Evolutionary conservation across 306 rosid species (phyloP).

Genomic region (Cicer pinnatifidum): DNA sequence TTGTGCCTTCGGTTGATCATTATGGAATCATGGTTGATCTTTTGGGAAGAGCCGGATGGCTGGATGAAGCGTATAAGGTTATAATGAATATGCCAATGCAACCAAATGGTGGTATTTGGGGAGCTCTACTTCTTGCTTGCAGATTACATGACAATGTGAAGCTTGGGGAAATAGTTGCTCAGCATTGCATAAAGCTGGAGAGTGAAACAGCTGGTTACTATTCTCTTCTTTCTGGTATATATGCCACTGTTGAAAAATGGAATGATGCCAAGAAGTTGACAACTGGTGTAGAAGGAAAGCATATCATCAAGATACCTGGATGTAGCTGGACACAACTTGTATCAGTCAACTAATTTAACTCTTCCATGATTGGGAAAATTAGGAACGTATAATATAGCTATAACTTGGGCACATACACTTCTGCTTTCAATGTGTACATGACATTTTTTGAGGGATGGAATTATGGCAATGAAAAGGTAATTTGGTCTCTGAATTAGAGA

Average conservation of each 20-base stretch:
- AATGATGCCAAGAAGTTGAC: constrained; percentile 59
- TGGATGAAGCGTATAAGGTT: constrained; percentile 62
- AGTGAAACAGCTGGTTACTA: constrained; percentile 57
- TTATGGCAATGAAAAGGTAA: constrained; percentile 34
- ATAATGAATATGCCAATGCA: constrained; percentile 66
- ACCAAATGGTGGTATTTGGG: constrained; percentile 71
- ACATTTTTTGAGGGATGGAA: not conserved
- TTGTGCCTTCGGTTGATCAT: constrained; percentile 65
- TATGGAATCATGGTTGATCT: constrained; percentile 74
- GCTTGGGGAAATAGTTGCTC: constrained; percentile 66
- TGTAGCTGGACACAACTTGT: constrained; percentile 64
- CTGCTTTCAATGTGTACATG: constrained; percentile 1
- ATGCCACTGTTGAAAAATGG: constrained; percentile 65
- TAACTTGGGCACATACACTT: constrained; percentile 12
- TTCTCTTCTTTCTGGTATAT: constrained; percentile 63
- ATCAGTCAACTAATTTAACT: constrained; percentile 25
- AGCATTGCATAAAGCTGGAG: constrained; percentile 66
- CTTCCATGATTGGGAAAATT: constrained; percentile 23
- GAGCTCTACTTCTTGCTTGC: constrained; percentile 79
- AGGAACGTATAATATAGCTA: not conserved
- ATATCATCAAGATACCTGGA: constrained; percentile 58
- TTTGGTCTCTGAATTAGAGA: not conserved
- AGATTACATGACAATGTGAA: constrained; percentile 57
- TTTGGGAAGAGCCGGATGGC: constrained; percentile 69
- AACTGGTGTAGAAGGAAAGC: constrained; percentile 44